A percentile compares a stretch with the other conserved stretches of the same genome.
These are phyloP conservation scores for Saitozyma podzolica DNA, from an alignment of 768 basidiomycete genomes.

Conservation along the genomic window DNA sequence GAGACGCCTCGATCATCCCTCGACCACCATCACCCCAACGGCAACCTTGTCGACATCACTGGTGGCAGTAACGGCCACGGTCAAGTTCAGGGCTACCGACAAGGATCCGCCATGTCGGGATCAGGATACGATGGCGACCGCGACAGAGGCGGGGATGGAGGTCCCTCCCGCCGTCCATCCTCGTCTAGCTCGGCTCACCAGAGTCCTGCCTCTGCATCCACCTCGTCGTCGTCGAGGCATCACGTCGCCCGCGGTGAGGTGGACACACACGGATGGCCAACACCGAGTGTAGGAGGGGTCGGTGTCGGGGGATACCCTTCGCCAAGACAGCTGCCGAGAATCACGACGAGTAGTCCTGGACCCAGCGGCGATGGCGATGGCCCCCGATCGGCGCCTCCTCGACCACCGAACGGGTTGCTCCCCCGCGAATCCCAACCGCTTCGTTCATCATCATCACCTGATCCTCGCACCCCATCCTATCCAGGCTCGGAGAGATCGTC, in stretches of 20 bases:
- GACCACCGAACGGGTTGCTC: no score
- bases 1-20: constrained; percentile 6
- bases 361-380: no score
- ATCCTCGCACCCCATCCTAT: no score
- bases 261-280: not conserved
- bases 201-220: not conserved
- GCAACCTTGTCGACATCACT: not conserved
- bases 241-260: not conserved
- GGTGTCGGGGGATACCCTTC: not conserved
- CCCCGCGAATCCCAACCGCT: no score
- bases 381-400: no score
- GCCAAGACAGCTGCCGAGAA: not conserved
- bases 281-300: not conserved
- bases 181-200: not conserved
- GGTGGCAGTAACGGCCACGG: not conserved
- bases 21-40: constrained; percentile 15
- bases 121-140: not conserved
- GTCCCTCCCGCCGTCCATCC: not conserved
- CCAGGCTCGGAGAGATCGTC: no score
- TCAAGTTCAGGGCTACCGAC: constrained; percentile 4
- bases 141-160: not conserved
- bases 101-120: not conserved
- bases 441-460: no score
- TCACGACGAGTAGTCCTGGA: not conserved
- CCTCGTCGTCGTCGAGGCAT: not conserved